These are phyloP conservation scores for Fusarium sulawesiense DNA, from an alignment of 2,329 filamentous ascomycete species.

Conservation along the genomic window DNA sequence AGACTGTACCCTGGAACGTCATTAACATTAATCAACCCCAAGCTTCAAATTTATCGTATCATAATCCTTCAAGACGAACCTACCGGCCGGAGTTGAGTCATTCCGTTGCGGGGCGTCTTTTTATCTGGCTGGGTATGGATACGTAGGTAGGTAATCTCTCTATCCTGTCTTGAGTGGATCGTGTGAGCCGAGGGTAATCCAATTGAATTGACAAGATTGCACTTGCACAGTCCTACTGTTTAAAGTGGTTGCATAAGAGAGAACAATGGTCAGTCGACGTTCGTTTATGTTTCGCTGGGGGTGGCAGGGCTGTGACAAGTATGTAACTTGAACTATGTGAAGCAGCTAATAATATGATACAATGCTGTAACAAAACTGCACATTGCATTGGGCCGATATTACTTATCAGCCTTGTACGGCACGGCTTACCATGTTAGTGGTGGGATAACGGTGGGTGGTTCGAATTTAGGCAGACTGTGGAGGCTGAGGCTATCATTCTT, in stretches of 20 bases:
- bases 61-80: slow-evolving; percentile 1
- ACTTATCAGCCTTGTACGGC: slow-evolving; percentile 38
- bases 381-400: not conserved
- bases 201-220: not conserved
- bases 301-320: slow-evolving; percentile 19
- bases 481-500: slow-evolving; percentile 34
- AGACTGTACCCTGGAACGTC: slow-evolving; percentile 11
- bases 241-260: slow-evolving; percentile 38
- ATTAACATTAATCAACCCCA: slow-evolving; percentile 7
- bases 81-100: slow-evolving; percentile 25
- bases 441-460: slow-evolving; percentile 23
- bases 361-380: not conserved
- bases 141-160: not conserved
- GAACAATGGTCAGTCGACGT: slow-evolving; percentile 18
- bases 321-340: not conserved
- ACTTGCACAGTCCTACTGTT: slow-evolving; percentile 5
- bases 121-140: not conserved
- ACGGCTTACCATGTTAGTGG: slow-evolving; percentile 17
- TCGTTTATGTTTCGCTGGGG: slow-evolving; percentile 3
- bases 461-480: slow-evolving; percentile 40
- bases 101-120: slow-evolving; percentile 17
- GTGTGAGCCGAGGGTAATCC: not conserved
- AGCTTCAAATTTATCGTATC: slow-evolving; percentile 10
- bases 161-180: not conserved
- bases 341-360: not conserved